Base-by-base conservation (phyloP, 148 eudicot species). In the Persicaria maculosa region DNA sequence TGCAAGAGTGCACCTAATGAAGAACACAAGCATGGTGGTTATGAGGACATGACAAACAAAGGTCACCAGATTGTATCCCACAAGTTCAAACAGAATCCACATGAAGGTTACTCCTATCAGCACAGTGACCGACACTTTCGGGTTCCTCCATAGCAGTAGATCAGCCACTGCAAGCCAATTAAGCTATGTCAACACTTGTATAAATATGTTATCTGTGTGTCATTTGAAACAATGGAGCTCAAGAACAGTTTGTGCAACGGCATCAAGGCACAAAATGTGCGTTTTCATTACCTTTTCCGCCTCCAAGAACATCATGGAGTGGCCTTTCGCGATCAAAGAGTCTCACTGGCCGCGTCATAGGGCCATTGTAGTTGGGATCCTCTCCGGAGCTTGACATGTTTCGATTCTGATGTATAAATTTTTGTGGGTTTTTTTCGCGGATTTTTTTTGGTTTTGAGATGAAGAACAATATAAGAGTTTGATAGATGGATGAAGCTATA, bases 1-100 rank as follows among this genome's bases (percentile, higher is more conserved):
- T 8, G 80, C 71, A 15, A 81, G 75, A 7, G 80, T 81, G 77
- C 83, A 74, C 77, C 80, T 74, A 40, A 81, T 81, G 77, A 81
- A 81, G 77, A 71, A 77, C n/a, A 77, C 72, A 9, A 77, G 73
- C 78, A 81, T 74, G 2, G 72, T 48, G 1, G 77, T 81, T 40
- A 81, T 81, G 57, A 61, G 68, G 47, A 77, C 46, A 55, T 81
- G 80, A 46, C 83, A 77, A n/a, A 76, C 5, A n/a, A 80, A 57
- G 48, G 70, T 77, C 16, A 81, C 44, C 6, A 81, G 64, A 71
- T 75, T 77, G 78, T 81, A 81, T 9, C 77, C 77, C 31, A 52
- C 16, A 47, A 74, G 74, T 70, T 70, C 80, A 40, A 81, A 81
- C 19, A 81, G 47, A 59, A 77, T 31, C 83, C 83, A 81, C 19